Evolutionary conservation across 176 grass and related monocot species (phyloP), one percentile per base, ranked within the genome.

Genomic region (Oryza rufipogon): DNA sequence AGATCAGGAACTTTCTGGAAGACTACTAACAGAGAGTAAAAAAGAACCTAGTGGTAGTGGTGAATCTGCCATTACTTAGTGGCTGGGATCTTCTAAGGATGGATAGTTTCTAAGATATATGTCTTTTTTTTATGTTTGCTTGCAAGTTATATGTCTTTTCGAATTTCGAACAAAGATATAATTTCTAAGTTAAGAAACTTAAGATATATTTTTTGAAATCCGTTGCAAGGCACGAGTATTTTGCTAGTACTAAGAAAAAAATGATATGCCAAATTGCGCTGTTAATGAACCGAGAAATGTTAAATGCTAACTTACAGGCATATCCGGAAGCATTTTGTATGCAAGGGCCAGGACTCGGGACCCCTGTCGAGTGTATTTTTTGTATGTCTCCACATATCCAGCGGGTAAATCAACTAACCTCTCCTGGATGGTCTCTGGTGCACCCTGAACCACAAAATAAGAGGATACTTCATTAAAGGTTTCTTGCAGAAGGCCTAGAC

Each of bases 401-500:
- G 93, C 22, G 87, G 96, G 93, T 83, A 99, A 52, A 74, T 96
- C 89, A 81, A 91, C 68, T 80, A 96, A 84, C 81, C 93, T 99
- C 85, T 98, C 96, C 86, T 96, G 96, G 78, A 99, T 94, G 54
- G 96, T 99, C 84, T 99, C 96, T 36, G 96, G 96, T 81, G 96
- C 96, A 85, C 96, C 96, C 96, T 99, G 84, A 74, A 83, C 22
- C 22, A 82, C 47, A 78, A 47, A 46, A 46, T 17, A 41, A 45
- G 34, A 83, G 36, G 32, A 52, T 2, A 12, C 9, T 82, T 73
- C 23, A 17, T 69, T 69, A 75, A 76, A 10, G 65, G 33, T 28
- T 75, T 36, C 38, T 28, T 68, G 30, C 15, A 41, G 38, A 77
- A 61, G 19, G 56, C 20, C 9, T 38, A 32, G 14, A 51, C 45